Evolutionary conservation across 805 yeast species (phyloP).

Genomic region (Barnettozyma sucrosica): DNA sequence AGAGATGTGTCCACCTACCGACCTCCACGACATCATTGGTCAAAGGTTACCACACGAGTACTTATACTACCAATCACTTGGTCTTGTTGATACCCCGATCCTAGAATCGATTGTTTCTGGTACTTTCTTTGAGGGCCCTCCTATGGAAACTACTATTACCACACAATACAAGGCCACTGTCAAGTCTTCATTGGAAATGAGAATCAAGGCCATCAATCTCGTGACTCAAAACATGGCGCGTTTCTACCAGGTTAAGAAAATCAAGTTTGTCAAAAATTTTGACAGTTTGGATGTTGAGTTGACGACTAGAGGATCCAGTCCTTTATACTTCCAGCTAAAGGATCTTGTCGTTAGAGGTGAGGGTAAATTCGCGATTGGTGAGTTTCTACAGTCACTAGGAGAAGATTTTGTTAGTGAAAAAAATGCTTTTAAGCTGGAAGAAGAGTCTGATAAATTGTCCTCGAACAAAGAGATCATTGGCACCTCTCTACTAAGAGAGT

Average conservation of each 20-base stretch:
- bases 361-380: conserved; percentile 24
- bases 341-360: conserved; percentile 27
- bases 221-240: conserved; percentile 72
- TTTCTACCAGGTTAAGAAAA: conserved; percentile 73
- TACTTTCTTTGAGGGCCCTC: conserved; percentile 52
- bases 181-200: conserved; percentile 37
- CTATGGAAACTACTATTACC: conserved; percentile 57
- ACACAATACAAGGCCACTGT: conserved; percentile 54
- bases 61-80: conserved; percentile 74
- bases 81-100: conserved; percentile 58
- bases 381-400: conserved; percentile 23
- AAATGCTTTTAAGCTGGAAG: conserved; percentile 13
- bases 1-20: conserved; percentile 46
- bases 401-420: conserved; percentile 22
- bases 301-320: conserved; percentile 48
- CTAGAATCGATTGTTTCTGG: conserved; percentile 67
- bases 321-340: conserved; percentile 39
- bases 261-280: conserved; percentile 53
- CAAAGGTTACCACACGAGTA: conserved; percentile 83
- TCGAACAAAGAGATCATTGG: conserved; percentile 49
- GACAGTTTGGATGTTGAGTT: conserved; percentile 37
- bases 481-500: conserved; percentile 48
- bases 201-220: conserved; percentile 59
- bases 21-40: conserved; percentile 75
- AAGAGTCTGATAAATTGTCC: conserved; percentile 31